Base-by-base conservation (phyloP, 1,284 basidiomycete genomes). In the Boletus semigastroideus region DNA sequence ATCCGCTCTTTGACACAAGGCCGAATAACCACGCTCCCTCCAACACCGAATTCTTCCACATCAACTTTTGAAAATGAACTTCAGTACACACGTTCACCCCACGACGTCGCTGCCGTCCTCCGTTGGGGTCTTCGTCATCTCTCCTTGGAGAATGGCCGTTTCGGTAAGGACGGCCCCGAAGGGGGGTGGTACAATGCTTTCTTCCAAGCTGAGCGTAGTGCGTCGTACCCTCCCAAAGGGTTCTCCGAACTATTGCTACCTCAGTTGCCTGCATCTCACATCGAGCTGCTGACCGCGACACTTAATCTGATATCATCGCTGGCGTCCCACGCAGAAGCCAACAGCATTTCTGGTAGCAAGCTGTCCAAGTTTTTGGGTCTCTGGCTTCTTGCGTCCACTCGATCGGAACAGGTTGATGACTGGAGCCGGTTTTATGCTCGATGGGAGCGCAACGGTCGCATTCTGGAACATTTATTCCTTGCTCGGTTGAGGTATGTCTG, bases 51-150 rank as follows among this genome's bases (percentile, higher is more conserved):
- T 20, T 67, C 78, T 34, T 63, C 78, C 36, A 59, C 70, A 10
- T 71, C 77, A 8, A 66, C 77, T 39, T 89, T 90, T 59, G 77
- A 82, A 62, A 77, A 80, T 16, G 86, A 87, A 67, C 70, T 89
- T 41, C 72, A 72, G 46, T 84, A 77, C 53, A 78, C 83, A 5
- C 79, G 82, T 30, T 84, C 82, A 34, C 80, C 84, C 2, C 83
- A 90, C 51, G 88, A 90, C 61, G 75, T 88, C 42, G 86, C 88
- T 19, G 82, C 86, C 22, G 83, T 90, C n/a, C 73, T 90, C 30
- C 82, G 88, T 31, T 90, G 88, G 88, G 86, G 78, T 39, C 67
- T 90, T 31, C 82, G 87, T 33, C 88, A 90, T 63, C 72, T 90
- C 34, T 73, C 78, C 25, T 71, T 90, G 6, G 78, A 83, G 34